These are phyloP conservation scores for Sonneratia alba DNA, from an alignment of 345 rosid genomes.

Conservation along the genomic window DNA sequence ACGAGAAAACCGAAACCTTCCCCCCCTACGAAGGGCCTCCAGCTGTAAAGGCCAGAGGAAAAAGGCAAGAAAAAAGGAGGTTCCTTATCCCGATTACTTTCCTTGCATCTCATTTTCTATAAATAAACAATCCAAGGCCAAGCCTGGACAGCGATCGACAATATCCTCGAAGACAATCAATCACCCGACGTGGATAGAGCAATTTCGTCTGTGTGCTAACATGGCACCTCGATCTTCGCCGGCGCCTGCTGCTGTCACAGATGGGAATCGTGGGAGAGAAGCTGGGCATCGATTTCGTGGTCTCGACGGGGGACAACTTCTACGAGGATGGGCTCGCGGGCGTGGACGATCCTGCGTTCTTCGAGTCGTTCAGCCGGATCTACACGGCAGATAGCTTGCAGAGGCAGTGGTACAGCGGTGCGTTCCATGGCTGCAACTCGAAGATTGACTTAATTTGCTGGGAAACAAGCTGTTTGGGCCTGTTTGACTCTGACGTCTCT, in stretches of 20 bases:
- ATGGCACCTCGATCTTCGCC: background rate
- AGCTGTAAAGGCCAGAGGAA: background rate
- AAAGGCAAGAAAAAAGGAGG: background rate
- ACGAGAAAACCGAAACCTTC: too few species aligned
- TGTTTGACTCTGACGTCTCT: too few species aligned
- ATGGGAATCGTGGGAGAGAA: slow-evolving; percentile 43
- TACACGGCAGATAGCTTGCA: slow-evolving; percentile 37
- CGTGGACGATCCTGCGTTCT: slow-evolving; percentile 29
- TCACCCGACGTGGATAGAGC: background rate
- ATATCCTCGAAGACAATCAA: too few species aligned
- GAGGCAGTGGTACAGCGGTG: slow-evolving; percentile 42
- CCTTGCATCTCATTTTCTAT: background rate
- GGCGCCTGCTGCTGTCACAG: slow-evolving; percentile 7
- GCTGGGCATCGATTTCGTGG: slow-evolving; percentile 31
- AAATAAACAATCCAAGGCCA: background rate
- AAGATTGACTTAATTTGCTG: too few species aligned
- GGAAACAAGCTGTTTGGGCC: too few species aligned
- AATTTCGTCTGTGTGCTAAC: background rate
- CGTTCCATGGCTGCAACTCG: background rate
- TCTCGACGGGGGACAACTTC: slow-evolving; percentile 50
- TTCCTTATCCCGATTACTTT: background rate
- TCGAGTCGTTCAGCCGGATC: slow-evolving; percentile 31
- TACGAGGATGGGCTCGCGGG: slow-evolving; percentile 38
- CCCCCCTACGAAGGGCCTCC: background rate
- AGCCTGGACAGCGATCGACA: too few species aligned